These are phyloP conservation scores for Quercus aquifolioides DNA, from an alignment of 306 rosid genomes.

Conservation along the genomic window DNA sequence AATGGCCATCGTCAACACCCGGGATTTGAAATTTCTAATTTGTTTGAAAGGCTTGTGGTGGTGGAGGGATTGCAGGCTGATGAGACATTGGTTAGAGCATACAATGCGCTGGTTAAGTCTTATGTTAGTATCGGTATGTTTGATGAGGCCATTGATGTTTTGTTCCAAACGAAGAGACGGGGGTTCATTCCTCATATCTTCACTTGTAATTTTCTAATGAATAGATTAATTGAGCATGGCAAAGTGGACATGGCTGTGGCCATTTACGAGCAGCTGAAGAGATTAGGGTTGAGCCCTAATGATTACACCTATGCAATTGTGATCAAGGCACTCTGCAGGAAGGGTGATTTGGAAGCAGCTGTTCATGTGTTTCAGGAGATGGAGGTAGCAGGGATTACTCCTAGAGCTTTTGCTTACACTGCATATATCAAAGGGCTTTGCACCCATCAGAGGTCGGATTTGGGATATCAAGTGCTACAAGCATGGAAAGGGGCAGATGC, in stretches of 20 bases:
- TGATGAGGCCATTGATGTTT: conserved; percentile 62
- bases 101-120: conserved; percentile 57
- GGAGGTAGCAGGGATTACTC: conserved; percentile 50
- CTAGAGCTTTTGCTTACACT: conserved; percentile 46
- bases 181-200: conserved; percentile 57
- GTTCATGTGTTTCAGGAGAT: conserved; percentile 53
- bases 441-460: conserved; percentile 36
- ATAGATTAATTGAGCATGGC: conserved; percentile 49
- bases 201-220: conserved; percentile 66
- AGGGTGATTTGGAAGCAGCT: conserved; percentile 52
- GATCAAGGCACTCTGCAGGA: conserved; percentile 64
- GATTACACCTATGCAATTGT: conserved; percentile 63
- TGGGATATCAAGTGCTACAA: conserved; percentile 57
- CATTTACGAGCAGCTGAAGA: conserved; percentile 53
- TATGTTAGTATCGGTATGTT: conserved; percentile 57
- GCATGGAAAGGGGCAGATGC: conserved; percentile 36
- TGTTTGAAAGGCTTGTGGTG: conserved; percentile 38
- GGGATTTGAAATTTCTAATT: conserved; percentile 31
- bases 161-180: conserved; percentile 42
- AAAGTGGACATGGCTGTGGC: conserved; percentile 45
- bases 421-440: conserved; percentile 75
- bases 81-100: conserved; percentile 39
- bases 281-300: conserved; percentile 67
- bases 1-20: not conserved
- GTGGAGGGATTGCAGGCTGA: conserved; percentile 25